Evolutionary conservation across 164 flowering plant genomes (phyloP), one percentile per base, ranked within the genome.

Genomic region (Berberis vulgaris): DNA sequence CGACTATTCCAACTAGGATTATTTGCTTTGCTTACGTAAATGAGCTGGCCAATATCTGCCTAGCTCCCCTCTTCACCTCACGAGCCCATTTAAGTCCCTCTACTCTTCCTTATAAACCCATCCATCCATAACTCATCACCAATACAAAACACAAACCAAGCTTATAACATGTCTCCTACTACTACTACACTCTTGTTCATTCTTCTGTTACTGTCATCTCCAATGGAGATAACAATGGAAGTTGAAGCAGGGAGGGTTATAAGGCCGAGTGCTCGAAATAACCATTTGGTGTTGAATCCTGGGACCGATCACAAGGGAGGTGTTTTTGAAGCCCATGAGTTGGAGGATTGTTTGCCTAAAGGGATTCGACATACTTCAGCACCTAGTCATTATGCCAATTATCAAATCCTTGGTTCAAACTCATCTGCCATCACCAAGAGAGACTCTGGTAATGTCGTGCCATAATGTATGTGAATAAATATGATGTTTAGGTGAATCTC

Each of bases 361-460:
- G 93, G 92, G 13, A 67, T 64, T 52, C 71, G 80, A 50, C 86
- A 53, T 4, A 72, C 91, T 2, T 91, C 95, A 0, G 88, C 93
- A 8, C 95, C 97, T 0, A 88, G 97, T 62, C 84, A 90, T 42
- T 85, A 61, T 52, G 84, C 74, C 2, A 88, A 91, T 64, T 76
- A 76, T 60, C 79, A 78, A 9, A 53, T 79, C 0, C 61, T 84
- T 41, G 78, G 78, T 42, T 76, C 76, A 6, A 8, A 62, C 7
- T 42, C 64, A 45, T 80, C 79, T 49, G 57, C 72, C 38, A 7
- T 68, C 3, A 39, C 50, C 41, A 41, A 52, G 10, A 7, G 55
- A 26, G 55, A 52, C 13, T 52, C 8, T 52, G 8, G 26, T 26
- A 26, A 26, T 26, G 26, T 52, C 8, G 3, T 38, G 1, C 41